Evolutionary conservation across 306 rosid genomes (phyloP).

Genomic region (Dryas alaskensis): DNA sequence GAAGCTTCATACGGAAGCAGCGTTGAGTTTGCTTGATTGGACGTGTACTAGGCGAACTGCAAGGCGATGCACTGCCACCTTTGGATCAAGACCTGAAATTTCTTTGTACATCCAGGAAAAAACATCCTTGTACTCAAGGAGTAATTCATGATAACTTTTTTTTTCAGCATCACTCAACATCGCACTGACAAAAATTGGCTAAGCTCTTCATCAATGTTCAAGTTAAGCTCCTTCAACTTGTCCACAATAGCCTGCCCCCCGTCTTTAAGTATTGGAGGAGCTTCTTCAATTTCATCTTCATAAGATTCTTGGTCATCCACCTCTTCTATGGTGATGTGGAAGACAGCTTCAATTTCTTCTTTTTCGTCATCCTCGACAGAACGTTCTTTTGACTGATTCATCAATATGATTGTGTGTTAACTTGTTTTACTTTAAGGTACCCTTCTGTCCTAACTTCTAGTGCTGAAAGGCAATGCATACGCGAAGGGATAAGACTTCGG

Average conservation of each 20-base stretch:
- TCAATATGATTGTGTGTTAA: background rate
- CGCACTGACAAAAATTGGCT: background rate
- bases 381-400: background rate
- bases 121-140: background rate
- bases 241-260: background rate
- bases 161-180: background rate
- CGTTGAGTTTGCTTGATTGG: background rate
- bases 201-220: background rate
- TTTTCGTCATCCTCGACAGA: background rate
- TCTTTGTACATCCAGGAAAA: background rate
- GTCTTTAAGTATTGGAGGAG: background rate
- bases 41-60: fast-evolving
- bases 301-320: fast-evolving
- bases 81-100: background rate
- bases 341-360: background rate
- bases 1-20: fast-evolving
- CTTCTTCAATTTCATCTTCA: background rate
- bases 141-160: background rate
- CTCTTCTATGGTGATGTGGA: background rate
- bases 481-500: background rate
- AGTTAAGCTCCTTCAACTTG: background rate
- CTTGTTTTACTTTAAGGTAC: background rate
- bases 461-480: too few species aligned
- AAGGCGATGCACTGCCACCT: background rate
- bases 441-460: background rate